Conservation (phyloP, 2,329 filamentous ascomycete species). For the Penicillium sp. region DNA sequence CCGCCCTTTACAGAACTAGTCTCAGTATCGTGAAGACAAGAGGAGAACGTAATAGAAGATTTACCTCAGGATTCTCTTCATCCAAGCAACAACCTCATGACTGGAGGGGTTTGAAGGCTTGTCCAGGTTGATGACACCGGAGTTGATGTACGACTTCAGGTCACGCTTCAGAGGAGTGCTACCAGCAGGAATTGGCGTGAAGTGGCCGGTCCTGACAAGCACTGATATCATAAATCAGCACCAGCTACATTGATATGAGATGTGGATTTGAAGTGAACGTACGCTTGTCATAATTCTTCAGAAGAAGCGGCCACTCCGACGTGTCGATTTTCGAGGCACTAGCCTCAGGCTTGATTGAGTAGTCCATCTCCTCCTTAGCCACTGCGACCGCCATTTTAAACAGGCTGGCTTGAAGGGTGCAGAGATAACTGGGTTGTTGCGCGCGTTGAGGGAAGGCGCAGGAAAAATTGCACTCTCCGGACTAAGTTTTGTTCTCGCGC, state of each 20-base stretch:
- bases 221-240: slow-evolving; percentile 40
- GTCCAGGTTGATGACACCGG: slow-evolving; percentile 95
- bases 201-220: slow-evolving; percentile 86
- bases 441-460: too few species aligned
- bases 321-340: slow-evolving; percentile 72
- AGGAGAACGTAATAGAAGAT: too few species aligned
- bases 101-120: slow-evolving; percentile 96
- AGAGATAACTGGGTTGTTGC: too few species aligned
- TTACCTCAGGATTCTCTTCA: slow-evolving; percentile 91
- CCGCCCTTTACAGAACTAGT: too few species aligned
- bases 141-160: slow-evolving; percentile 92
- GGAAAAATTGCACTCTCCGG: too few species aligned
- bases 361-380: slow-evolving; percentile 62
- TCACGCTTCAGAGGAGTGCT: slow-evolving; percentile 87
- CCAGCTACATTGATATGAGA: slow-evolving; percentile 6
- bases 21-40: too few species aligned
- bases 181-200: slow-evolving; percentile 89
- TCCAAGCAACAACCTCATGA: slow-evolving; percentile 98
- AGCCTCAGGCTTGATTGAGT: slow-evolving; percentile 88
- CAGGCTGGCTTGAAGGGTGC: slow-evolving; percentile 14
- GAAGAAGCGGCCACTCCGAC: slow-evolving; percentile 80
- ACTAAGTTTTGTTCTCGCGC: too few species aligned
- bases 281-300: slow-evolving; percentile 94
- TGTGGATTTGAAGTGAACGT: slow-evolving; percentile 36
- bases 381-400: slow-evolving; percentile 37